Evolutionary conservation across 306 rosid species (phyloP).

Genomic region (Dalbergia cultrata): DNA sequence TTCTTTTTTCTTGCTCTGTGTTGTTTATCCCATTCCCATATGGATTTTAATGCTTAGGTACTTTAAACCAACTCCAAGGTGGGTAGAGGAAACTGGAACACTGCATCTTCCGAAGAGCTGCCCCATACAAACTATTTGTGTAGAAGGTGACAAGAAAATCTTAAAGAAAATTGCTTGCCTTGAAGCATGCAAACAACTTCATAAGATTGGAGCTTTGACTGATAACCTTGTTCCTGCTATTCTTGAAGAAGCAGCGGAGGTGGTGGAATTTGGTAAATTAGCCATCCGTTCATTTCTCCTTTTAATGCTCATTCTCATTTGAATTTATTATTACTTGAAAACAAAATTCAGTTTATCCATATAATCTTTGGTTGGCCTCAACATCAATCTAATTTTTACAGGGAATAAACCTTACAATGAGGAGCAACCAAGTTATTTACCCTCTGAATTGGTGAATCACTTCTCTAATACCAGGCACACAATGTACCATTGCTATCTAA

Average conservation of each 20-base stretch:
- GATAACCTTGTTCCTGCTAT: constrained; percentile 80
- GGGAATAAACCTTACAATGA: constrained; percentile 63
- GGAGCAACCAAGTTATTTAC: constrained; percentile 68
- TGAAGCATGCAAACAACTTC: constrained; percentile 93
- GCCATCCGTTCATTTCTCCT: constrained; percentile 36
- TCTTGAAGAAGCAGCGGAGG: constrained; percentile 63
- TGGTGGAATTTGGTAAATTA: constrained; percentile 62
- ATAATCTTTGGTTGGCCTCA: constrained; percentile 8
- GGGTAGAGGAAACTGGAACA: constrained; percentile 66
- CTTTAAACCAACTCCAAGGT: constrained; percentile 84
- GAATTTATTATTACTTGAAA: constrained; percentile 14
- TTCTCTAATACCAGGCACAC: constrained; percentile 38
- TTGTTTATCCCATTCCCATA: constrained; percentile 24
- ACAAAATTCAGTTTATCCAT: constrained; percentile 13
- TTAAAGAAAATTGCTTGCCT: constrained; percentile 81
- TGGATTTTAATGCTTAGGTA: constrained; percentile 58
- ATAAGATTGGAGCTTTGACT: constrained; percentile 79
- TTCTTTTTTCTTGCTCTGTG: constrained; percentile 1
- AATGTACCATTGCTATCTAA: constrained; percentile 71
- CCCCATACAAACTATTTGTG: constrained; percentile 62
- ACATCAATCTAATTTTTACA: constrained; percentile 46
- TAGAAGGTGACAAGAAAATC: constrained; percentile 56
- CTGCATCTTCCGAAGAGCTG: constrained; percentile 85
- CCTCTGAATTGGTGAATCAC: constrained; percentile 63
- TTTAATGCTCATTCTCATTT: constrained; percentile 3